Percentiles rank a stretch among this genome's conserved stretches.
These are phyloP conservation scores for Sequoiadendron giganteum DNA, from an alignment of 75 land plant genomes.

Conservation along the genomic window DNA sequence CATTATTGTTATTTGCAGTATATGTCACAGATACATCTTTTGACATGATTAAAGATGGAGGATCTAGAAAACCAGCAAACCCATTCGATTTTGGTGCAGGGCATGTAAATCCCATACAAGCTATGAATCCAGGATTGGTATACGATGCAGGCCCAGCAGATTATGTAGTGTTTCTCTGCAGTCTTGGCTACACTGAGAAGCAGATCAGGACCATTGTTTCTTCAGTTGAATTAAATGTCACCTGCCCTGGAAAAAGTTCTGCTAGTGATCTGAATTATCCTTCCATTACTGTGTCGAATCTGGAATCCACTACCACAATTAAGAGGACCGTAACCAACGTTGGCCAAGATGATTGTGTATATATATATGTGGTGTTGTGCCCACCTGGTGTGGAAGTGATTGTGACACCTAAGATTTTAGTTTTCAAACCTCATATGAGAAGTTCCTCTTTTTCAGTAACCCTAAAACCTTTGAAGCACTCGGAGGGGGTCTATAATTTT, in stretches of 20 bases:
- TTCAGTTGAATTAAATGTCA: conserved; percentile 1
- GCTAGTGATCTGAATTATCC: conserved; percentile 64
- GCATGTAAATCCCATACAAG: conserved; percentile 44
- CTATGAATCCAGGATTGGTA: conserved; percentile 60
- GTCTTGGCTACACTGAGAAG: conserved; percentile 34
- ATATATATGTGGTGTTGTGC: conserved; percentile 7
- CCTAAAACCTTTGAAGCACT: no score
- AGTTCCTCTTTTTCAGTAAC: no score
- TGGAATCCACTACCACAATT: conserved; percentile 26
- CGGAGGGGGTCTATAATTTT: no score
- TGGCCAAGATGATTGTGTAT: conserved; percentile 26
- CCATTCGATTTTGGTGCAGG: conserved; percentile 59
- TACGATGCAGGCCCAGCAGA: conserved; percentile 46
- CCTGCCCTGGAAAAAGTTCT: conserved; percentile 9
- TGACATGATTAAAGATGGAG: conserved; percentile 32
- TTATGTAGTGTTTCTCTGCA: conserved; percentile 51
- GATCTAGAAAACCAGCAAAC: conserved; percentile 22
- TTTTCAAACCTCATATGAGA: no score
- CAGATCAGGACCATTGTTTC: conserved; percentile 26
- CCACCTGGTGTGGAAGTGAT: no score
- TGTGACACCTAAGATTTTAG: no score
- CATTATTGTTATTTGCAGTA: conserved; percentile 20
- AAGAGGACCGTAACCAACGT: conserved; percentile 66
- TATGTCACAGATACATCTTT: conserved; percentile 21
- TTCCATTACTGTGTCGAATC: conserved; percentile 47